Conservation (phyloP, 2,329 filamentous ascomycete species). For the Alternaria arbusti region DNA sequence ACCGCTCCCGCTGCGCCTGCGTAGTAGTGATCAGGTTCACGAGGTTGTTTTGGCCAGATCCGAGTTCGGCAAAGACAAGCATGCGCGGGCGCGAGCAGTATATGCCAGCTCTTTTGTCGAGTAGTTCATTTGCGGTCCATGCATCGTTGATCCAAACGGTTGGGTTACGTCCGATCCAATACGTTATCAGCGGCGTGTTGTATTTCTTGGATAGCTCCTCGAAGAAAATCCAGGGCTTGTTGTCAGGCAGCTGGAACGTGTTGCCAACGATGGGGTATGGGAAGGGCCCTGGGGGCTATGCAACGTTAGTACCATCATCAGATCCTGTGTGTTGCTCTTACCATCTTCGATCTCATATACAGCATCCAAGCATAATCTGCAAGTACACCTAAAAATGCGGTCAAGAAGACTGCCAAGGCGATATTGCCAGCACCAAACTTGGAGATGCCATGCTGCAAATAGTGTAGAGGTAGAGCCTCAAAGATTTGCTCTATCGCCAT, state of each 20-base stretch:
- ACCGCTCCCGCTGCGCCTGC: conserved; percentile 37
- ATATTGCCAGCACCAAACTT: conserved; percentile 36
- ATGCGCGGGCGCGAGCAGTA: conserved; percentile 59
- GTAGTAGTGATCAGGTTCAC: conserved; percentile 46
- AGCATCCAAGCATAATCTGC: conserved; percentile 59
- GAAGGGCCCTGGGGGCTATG: conserved; percentile 61
- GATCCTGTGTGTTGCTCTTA: conserved; percentile 16
- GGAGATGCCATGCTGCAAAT: conserved; percentile 40
- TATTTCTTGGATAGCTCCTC: conserved; percentile 60
- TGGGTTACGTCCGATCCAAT: conserved; percentile 57
- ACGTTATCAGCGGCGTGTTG: conserved; percentile 59
- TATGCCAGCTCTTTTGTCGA: conserved; percentile 60
- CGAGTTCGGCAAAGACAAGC: conserved; percentile 54
- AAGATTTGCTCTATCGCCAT: conserved; percentile 43
- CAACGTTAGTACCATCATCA: not conserved
- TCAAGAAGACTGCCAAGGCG: conserved; percentile 27
- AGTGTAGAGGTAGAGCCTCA: conserved; percentile 36
- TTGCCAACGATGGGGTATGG: conserved; percentile 63
- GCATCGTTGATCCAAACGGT: conserved; percentile 54
- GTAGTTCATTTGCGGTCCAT: conserved; percentile 59
- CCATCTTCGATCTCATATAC: conserved; percentile 57
- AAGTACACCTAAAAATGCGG: conserved; percentile 32
- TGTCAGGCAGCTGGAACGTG: conserved; percentile 61
- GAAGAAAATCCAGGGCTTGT: conserved; percentile 65
- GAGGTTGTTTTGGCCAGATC: conserved; percentile 43